Evolutionary conservation across 768 basidiomycete species (phyloP).

Genomic region (Amanita phalloides): DNA sequence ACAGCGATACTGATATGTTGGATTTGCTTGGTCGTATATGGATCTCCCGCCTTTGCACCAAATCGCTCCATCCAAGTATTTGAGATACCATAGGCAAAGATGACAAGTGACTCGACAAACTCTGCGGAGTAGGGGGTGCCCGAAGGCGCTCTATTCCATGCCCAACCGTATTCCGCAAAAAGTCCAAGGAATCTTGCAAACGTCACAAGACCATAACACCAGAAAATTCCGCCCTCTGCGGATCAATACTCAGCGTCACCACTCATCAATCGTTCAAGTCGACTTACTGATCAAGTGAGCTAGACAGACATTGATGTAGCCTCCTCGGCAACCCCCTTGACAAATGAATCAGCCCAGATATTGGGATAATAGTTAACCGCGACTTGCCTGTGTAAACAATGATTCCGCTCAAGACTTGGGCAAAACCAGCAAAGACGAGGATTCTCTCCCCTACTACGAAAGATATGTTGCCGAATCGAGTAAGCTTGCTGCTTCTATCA

Average conservation of each 20-base stretch:
- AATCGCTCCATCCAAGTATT: slow-evolving; percentile 99
- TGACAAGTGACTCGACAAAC: slow-evolving; percentile 68
- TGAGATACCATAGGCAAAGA: slow-evolving; percentile 81
- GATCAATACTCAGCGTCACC: slow-evolving; percentile 3
- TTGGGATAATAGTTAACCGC: not conserved
- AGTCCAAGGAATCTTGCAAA: slow-evolving; percentile 95
- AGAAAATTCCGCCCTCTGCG: slow-evolving; percentile 85
- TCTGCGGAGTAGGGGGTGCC: slow-evolving; percentile 51
- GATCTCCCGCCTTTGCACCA: slow-evolving; percentile 69
- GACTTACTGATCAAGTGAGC: slow-evolving; percentile 85
- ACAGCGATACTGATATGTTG: slow-evolving; percentile 94
- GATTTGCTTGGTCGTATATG: slow-evolving; percentile 84
- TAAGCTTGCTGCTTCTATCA: slow-evolving; percentile 16
- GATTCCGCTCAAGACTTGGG: slow-evolving; percentile 56
- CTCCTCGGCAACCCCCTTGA: slow-evolving; percentile 64
- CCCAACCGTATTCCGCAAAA: slow-evolving; percentile 83
- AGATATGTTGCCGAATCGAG: slow-evolving; percentile 30
- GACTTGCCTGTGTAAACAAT: slow-evolving; percentile 63
- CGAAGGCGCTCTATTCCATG: slow-evolving; percentile 74
- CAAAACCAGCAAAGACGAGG: slow-evolving; percentile 65
- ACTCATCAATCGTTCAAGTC: slow-evolving; percentile 7
- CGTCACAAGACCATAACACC: slow-evolving; percentile 78
- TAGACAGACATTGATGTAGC: slow-evolving; percentile 71
- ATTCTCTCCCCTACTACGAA: slow-evolving; percentile 50
- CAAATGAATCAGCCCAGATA: not conserved